Evolutionary conservation across 2,329 filamentous ascomycete species (phyloP).

Genomic region (Paramyrothecium roridum): DNA sequence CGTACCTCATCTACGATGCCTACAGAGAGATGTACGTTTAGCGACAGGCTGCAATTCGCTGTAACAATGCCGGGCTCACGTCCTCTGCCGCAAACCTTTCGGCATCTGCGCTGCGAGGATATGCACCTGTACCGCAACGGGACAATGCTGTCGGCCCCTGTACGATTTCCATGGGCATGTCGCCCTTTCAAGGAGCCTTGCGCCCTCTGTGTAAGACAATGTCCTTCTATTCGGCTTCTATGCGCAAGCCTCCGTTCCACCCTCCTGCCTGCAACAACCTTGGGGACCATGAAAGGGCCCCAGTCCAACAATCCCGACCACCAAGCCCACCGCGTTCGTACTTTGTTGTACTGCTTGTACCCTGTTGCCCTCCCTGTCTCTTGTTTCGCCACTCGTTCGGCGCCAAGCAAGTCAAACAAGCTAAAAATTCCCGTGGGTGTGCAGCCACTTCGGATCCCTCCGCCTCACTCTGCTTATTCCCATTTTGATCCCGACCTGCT

Average conservation of each 20-base stretch:
- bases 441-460: background rate
- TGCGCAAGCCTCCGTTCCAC: no score
- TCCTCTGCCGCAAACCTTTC: background rate
- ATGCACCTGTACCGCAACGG: background rate
- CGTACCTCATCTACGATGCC: no score
- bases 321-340: background rate
- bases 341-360: background rate
- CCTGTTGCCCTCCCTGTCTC: background rate
- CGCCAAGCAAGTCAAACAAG: background rate
- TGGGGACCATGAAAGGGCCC: background rate
- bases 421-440: background rate
- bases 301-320: background rate
- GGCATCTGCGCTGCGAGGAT: background rate
- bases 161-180: no score
- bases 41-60: no score
- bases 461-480: background rate
- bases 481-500: background rate
- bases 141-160: no score
- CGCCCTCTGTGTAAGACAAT: no score
- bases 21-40: no score
- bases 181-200: no score
- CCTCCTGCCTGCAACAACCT: no score
- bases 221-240: no score
- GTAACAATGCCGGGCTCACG: background rate
- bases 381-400: background rate